phyloP scores from a whole-genome alignment of 345 rosid genomes.

The Camelina hispida region DNA sequence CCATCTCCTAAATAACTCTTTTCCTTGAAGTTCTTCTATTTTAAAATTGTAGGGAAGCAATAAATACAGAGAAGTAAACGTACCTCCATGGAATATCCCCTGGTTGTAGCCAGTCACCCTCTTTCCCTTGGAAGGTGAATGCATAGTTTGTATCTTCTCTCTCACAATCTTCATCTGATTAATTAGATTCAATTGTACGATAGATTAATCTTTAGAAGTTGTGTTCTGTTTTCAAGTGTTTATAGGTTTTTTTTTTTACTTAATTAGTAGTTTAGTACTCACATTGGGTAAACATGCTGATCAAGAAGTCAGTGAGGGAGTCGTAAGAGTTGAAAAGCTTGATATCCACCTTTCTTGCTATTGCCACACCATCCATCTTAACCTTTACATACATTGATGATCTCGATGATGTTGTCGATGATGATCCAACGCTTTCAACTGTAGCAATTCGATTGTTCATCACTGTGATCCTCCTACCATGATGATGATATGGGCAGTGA shows the following conservation, averaged over 20 bases:
- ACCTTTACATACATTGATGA: constrained; percentile 65
- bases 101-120: constrained; percentile 64
- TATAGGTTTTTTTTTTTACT: background rate
- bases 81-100: constrained; percentile 80
- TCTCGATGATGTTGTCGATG: constrained; percentile 13
- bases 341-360: constrained; percentile 65
- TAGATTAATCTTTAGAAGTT: background rate
- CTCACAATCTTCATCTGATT: constrained; percentile 27
- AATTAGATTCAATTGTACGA: background rate
- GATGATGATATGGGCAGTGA: constrained; percentile 38
- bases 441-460: constrained; percentile 27
- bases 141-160: constrained; percentile 41
- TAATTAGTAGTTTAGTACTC: constrained; percentile 20
- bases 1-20: background rate
- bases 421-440: constrained; percentile 6
- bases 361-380: constrained; percentile 77
- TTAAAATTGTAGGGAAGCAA: background rate
- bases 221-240: background rate
- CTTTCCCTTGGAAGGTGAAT: constrained; percentile 62
- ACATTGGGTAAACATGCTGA: constrained; percentile 58
- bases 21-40: background rate
- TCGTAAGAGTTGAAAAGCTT: constrained; percentile 55
- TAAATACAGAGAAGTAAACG: constrained; percentile 30
- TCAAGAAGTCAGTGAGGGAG: constrained; percentile 53
- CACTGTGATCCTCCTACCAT: constrained; percentile 36